These are phyloP conservation scores for Brassica balearica DNA, from an alignment of 441 rosid genomes.

Conservation along the genomic window DNA sequence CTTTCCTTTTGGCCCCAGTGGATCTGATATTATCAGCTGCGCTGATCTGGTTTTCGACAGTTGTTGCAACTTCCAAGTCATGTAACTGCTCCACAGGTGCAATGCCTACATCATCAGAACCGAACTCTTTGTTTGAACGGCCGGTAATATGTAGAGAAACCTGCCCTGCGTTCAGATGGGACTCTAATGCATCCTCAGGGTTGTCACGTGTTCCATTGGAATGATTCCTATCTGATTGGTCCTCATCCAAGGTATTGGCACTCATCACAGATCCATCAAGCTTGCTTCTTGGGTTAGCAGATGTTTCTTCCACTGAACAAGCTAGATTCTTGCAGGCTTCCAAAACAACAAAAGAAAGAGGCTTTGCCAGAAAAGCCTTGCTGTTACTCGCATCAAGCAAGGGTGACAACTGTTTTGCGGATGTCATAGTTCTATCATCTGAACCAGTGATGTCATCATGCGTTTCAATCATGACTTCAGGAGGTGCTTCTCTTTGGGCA, in stretches of 20 bases:
- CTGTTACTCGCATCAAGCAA: slow-evolving; percentile 23
- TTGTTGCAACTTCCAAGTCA: slow-evolving; percentile 23
- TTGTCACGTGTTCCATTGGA: not conserved
- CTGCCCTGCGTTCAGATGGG: not conserved
- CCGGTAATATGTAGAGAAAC: slow-evolving; percentile 11
- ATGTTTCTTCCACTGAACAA: slow-evolving; percentile 22
- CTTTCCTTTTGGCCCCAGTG: slow-evolving; percentile 37
- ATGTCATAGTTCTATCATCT: slow-evolving; percentile 24
- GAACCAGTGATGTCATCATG: slow-evolving; percentile 14
- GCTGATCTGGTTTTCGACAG: slow-evolving; percentile 21
- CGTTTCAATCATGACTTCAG: slow-evolving; percentile 10
- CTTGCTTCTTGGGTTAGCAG: slow-evolving; percentile 19
- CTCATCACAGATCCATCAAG: slow-evolving; percentile 19
- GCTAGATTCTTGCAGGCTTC: slow-evolving; percentile 26
- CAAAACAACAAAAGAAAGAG: slow-evolving; percentile 33
- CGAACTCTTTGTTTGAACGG: not conserved
- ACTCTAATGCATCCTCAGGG: slow-evolving; percentile 9
- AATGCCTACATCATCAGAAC: slow-evolving; percentile 24
- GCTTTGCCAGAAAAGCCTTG: slow-evolving; percentile 27
- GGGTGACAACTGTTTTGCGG: not conserved
- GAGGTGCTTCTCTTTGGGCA: slow-evolving; percentile 9
- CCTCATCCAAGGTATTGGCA: slow-evolving; percentile 4
- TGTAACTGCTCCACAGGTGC: slow-evolving; percentile 15
- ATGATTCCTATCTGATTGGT: not conserved
- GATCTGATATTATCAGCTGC: slow-evolving; percentile 24